These are phyloP conservation scores for Quercus gilva DNA, from an alignment of 306 rosid species.

Conservation along the genomic window DNA sequence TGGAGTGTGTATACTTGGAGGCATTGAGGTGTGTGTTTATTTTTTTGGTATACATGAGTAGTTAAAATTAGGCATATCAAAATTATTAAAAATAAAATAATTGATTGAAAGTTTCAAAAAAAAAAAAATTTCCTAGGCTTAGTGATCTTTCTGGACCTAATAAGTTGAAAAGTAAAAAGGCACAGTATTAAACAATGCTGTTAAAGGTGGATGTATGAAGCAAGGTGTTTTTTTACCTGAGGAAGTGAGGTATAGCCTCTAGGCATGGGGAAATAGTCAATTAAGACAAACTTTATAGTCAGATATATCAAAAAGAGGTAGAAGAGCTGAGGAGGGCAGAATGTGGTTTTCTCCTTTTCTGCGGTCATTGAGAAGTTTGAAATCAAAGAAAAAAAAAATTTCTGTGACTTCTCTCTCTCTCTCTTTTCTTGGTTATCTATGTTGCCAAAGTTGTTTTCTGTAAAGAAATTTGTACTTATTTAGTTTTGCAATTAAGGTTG, in stretches of 20 bases:
- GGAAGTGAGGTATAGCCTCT: no score
- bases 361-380: not conserved
- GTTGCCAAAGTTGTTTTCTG: conserved; percentile 14
- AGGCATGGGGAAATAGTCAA: no score
- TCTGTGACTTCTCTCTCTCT: conserved; percentile 1
- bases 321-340: not conserved
- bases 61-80: not conserved
- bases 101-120: no score
- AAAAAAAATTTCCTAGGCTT: no score
- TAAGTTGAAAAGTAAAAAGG: no score
- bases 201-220: no score
- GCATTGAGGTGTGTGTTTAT: not conserved
- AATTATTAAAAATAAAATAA: not conserved
- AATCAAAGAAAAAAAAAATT: not conserved
- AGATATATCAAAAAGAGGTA: no score
- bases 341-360: not conserved
- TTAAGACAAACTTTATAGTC: no score
- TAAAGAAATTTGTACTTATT: conserved; percentile 15
- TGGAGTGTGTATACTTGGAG: not conserved
- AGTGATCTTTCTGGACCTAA: no score
- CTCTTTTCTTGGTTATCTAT: conserved; percentile 2
- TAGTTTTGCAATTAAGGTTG: conserved; percentile 61
- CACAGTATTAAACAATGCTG: no score
- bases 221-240: no score
- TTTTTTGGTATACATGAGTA: not conserved